phyloP scores from a whole-genome alignment of 441 rosid species.

The Syzygium syzygioides region DNA sequence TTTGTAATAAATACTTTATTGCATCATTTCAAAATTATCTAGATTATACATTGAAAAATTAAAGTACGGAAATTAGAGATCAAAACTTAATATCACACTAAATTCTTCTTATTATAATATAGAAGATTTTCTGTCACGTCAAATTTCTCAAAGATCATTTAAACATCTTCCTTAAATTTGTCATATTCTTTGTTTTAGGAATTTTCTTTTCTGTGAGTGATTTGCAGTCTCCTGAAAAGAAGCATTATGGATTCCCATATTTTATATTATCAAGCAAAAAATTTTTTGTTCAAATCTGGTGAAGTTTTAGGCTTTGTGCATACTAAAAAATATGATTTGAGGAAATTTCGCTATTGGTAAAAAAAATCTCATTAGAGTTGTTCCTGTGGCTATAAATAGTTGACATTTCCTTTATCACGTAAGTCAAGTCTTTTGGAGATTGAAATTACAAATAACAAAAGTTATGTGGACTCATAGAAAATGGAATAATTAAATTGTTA shows the following conservation, averaged over 20 bases:
- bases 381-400: neutral
- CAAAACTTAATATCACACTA: neutral
- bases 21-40: too few relatives aligned
- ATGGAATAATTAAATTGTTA: neutral
- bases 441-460: neutral
- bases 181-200: fast-evolving
- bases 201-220: neutral
- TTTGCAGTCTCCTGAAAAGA: neutral
- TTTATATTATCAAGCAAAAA: neutral
- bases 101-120: neutral
- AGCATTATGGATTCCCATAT: neutral
- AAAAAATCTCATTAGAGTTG: neutral
- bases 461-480: neutral
- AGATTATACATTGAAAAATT: neutral
- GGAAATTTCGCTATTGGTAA: neutral
- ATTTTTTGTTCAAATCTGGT: neutral
- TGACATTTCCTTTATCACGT: neutral
- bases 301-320: neutral
- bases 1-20: too few relatives aligned
- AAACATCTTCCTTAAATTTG: neutral
- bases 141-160: neutral
- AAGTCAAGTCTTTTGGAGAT: neutral
- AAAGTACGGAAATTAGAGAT: neutral
- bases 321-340: neutral
- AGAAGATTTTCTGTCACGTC: neutral